Conservation (phyloP, 2,329 filamentous ascomycete genomes). For the Thielaviopsis cerberus region DNA sequence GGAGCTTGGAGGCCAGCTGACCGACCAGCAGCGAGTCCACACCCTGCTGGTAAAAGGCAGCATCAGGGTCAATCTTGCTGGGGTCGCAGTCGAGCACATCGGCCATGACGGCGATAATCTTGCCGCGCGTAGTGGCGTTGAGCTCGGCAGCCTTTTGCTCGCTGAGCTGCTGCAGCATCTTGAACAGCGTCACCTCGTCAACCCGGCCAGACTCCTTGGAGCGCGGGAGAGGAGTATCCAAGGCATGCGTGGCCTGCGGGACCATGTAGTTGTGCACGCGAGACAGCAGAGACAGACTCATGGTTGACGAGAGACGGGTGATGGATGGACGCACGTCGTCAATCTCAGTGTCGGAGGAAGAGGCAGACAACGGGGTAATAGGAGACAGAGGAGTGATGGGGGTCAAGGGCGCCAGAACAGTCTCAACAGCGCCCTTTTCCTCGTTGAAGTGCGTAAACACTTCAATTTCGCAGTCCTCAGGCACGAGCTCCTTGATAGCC, state of each 20-base stretch:
- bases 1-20: constrained; percentile 29
- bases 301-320: constrained; percentile 4
- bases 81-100: constrained; percentile 24
- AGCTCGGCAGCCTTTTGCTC: constrained; percentile 15
- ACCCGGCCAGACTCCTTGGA: constrained; percentile 17
- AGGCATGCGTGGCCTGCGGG: constrained; percentile 20
- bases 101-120: constrained; percentile 26
- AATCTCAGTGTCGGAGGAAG: constrained; percentile 1
- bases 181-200: constrained; percentile 21
- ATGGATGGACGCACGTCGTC: constrained; percentile 3
- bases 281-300: constrained; percentile 4
- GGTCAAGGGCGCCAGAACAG: constrained; percentile 3
- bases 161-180: constrained; percentile 16
- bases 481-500: constrained; percentile 13
- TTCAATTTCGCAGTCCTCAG: constrained; percentile 5
- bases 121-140: constrained; percentile 18
- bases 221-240: constrained; percentile 20
- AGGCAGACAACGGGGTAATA: background rate
- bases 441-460: constrained; percentile 8
- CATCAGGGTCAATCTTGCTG: constrained; percentile 21
- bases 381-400: background rate
- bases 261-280: constrained; percentile 21
- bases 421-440: constrained; percentile 9
- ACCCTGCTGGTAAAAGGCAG: constrained; percentile 34
- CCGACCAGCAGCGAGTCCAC: constrained; percentile 37